A percentile compares a stretch with the other conserved stretches of the same genome.
Conservation (phyloP, 805 yeast genomes). For the Kockiozyma suomiensis region DNA sequence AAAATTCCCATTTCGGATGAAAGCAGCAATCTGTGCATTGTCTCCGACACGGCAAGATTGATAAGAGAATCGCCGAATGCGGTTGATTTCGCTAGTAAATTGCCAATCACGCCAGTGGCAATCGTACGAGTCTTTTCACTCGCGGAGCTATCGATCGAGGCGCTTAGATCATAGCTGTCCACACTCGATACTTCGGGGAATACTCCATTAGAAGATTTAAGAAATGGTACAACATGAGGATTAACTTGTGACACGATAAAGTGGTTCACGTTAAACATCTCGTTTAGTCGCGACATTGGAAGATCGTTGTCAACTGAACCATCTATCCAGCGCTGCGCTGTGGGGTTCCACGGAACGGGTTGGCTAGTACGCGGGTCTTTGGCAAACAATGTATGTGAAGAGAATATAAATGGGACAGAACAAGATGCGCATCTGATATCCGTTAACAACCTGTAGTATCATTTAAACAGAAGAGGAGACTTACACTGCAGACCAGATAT, state of each 20-base stretch:
- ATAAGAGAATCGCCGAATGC: constrained; percentile 16
- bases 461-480: constrained; percentile 50
- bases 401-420: constrained; percentile 88
- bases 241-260: constrained; percentile 97
- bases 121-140: not conserved
- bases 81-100: constrained; percentile 10
- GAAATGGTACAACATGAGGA: constrained; percentile 90
- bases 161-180: not conserved
- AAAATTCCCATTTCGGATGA: constrained; percentile 75
- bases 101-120: constrained; percentile 8
- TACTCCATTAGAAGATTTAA: constrained; percentile 39
- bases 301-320: constrained; percentile 95
- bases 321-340: constrained; percentile 81
- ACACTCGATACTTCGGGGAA: constrained; percentile 8
- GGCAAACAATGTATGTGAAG: constrained; percentile 82
- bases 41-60: constrained; percentile 60
- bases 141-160: not conserved
- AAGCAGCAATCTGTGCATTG: constrained; percentile 75
- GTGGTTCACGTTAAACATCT: constrained; percentile 97
- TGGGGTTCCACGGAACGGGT: constrained; percentile 79
- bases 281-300: constrained; percentile 86
- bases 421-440: constrained; percentile 80
- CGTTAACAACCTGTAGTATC: constrained; percentile 83
- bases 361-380: constrained; percentile 74
- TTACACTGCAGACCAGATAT: constrained; percentile 85